A percentile compares a stretch with the other conserved stretches of the same genome.
These are phyloP conservation scores for Taiozyma onychis DNA, from an alignment of 1,139 yeast genomes.

Conservation along the genomic window DNA sequence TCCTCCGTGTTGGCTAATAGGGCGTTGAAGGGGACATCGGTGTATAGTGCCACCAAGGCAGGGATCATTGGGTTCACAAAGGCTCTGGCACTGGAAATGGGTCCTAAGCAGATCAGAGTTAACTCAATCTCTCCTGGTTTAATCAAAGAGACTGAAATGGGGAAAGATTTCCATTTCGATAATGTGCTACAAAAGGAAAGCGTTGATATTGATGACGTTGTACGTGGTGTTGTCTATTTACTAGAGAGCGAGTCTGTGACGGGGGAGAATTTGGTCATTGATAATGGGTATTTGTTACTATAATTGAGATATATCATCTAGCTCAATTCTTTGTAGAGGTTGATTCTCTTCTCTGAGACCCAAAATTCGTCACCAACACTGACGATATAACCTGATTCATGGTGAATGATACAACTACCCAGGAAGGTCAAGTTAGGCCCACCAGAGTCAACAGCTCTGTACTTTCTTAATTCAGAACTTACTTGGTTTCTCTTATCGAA, in stretches of 20 bases:
- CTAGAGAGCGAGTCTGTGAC: slow-evolving; percentile 32
- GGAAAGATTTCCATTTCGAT: slow-evolving; percentile 23
- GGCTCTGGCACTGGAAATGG: slow-evolving; percentile 59
- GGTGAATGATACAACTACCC: slow-evolving; percentile 33
- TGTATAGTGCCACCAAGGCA: slow-evolving; percentile 78
- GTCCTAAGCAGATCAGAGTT: slow-evolving; percentile 44
- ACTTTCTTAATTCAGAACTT: slow-evolving; percentile 29
- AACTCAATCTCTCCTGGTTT: slow-evolving; percentile 72
- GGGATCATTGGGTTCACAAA: slow-evolving; percentile 67
- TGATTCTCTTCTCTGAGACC: slow-evolving; percentile 11
- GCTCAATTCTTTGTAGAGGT: slow-evolving; percentile 1
- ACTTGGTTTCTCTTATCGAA: slow-evolving; percentile 30
- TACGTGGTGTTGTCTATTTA: slow-evolving; percentile 22
- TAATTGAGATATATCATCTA: background rate
- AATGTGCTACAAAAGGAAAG: slow-evolving; percentile 26
- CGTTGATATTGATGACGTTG: slow-evolving; percentile 27
- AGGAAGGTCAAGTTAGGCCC: slow-evolving; percentile 30
- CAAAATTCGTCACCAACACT: slow-evolving; percentile 27
- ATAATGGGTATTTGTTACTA: slow-evolving; percentile 19
- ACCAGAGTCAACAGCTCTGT: slow-evolving; percentile 34
- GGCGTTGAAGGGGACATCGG: slow-evolving; percentile 57
- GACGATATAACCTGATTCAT: slow-evolving; percentile 23
- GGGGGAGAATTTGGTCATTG: slow-evolving; percentile 36
- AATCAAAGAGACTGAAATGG: slow-evolving; percentile 69
- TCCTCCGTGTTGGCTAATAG: slow-evolving; percentile 62